A percentile compares a stretch with the other conserved stretches of the same genome.
Conservation (phyloP, 2,329 filamentous ascomycete genomes). For the Alternaria longipes region DNA sequence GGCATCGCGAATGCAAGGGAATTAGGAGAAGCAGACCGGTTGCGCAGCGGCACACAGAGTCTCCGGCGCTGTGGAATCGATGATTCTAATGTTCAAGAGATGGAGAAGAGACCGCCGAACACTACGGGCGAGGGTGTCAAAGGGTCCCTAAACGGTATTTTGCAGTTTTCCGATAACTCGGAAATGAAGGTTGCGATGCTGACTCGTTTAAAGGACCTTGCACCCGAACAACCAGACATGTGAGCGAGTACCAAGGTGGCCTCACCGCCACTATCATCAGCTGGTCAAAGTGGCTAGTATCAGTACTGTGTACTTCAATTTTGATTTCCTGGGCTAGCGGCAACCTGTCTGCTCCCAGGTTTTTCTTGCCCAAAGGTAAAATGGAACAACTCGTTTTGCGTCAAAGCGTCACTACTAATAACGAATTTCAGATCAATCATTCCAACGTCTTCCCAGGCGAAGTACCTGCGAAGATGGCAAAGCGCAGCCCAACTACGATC, state of each 20-base stretch:
- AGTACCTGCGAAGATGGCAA: conserved; percentile 34
- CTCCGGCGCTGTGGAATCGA: conserved; percentile 27
- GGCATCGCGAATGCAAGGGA: conserved; percentile 45
- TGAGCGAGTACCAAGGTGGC: conserved; percentile 31
- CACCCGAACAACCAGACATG: conserved; percentile 36
- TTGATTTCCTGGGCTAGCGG: conserved; percentile 31
- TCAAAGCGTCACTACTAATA: not conserved
- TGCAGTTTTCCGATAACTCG: not conserved
- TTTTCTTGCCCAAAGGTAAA: conserved; percentile 23
- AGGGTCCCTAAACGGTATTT: conserved; percentile 30
- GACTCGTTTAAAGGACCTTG: conserved; percentile 35
- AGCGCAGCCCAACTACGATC: conserved; percentile 38
- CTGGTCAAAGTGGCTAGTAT: conserved; percentile 37
- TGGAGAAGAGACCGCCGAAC: conserved; percentile 22
- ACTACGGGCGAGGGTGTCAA: conserved; percentile 39
- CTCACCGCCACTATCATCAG: conserved; percentile 20
- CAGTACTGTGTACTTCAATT: conserved; percentile 38
- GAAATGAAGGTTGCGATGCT: conserved; percentile 9
- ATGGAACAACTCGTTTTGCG: not conserved
- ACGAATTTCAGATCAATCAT: conserved; percentile 9
- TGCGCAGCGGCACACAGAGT: conserved; percentile 22
- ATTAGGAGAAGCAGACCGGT: conserved; percentile 35
- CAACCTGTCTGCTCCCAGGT: conserved; percentile 14
- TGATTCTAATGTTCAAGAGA: conserved; percentile 27
- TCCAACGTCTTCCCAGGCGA: conserved; percentile 29